phyloP scores from a whole-genome alignment of 2,329 filamentous ascomycete species.

The Podosphaera leucotricha region DNA sequence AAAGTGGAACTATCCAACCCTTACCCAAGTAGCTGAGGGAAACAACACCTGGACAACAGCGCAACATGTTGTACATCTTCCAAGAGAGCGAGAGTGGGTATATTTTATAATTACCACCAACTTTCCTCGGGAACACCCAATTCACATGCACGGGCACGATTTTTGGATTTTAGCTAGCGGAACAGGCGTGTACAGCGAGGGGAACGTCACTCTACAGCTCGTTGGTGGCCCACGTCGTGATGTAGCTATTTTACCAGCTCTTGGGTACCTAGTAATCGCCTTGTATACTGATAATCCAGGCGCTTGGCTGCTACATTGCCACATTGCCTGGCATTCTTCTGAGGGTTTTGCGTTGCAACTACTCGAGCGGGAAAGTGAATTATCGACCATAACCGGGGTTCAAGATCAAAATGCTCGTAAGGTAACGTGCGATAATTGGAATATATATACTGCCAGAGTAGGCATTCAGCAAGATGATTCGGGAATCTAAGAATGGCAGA shows the following conservation, averaged over 20 bases:
- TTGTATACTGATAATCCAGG: constrained; percentile 13
- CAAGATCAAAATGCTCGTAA: constrained; percentile 11
- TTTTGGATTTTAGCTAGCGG: constrained; percentile 24
- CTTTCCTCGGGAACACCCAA: constrained; percentile 10
- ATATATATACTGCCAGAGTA: constrained; percentile 9
- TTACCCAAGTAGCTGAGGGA: constrained; percentile 15
- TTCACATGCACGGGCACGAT: constrained; percentile 27
- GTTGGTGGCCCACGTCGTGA: constrained; percentile 27
- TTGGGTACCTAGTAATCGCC: constrained; percentile 11
- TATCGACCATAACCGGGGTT: constrained; percentile 2
- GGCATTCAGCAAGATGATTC: constrained; percentile 7
- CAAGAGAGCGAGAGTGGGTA: constrained; percentile 12
- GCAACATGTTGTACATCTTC: constrained; percentile 10
- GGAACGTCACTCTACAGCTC: constrained; percentile 10
- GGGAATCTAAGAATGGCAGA: constrained; percentile 12
- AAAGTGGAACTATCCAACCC: constrained; percentile 24
- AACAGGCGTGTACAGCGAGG: constrained; percentile 17
- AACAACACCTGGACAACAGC: constrained; percentile 8
- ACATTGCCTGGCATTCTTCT: constrained; percentile 26
- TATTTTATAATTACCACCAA: constrained; percentile 13
- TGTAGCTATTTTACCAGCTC: constrained; percentile 21
- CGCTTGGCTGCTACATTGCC: constrained; percentile 16
- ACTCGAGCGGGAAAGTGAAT: constrained; percentile 16
- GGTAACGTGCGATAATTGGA: constrained; percentile 10
- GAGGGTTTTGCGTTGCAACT: constrained; percentile 28